A percentile compares a stretch with the other conserved stretches of the same genome.
Evolutionary conservation across 108 stramenopile species (phyloP).

Genomic region (Epithemia pelagica): DNA sequence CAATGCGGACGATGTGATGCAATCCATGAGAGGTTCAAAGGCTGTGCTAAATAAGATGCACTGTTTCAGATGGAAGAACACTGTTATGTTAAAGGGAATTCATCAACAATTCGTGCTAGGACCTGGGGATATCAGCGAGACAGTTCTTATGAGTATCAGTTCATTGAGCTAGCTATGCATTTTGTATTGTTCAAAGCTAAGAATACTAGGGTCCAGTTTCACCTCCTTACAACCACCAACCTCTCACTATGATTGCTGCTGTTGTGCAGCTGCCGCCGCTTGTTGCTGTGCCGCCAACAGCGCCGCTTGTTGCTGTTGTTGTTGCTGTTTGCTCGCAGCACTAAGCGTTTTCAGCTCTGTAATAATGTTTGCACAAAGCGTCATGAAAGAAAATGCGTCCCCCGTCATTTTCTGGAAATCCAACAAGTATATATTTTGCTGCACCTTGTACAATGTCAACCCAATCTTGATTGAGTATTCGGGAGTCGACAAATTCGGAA

Average conservation of each 20-base stretch:
- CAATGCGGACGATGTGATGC: no score
- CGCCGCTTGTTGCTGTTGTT: slow-evolving; percentile 57
- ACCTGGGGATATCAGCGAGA: no score
- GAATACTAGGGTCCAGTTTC: no score
- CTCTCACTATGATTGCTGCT: no score
- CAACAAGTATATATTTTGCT: slow-evolving; percentile 95
- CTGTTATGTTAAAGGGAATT: no score
- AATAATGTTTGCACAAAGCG: slow-evolving; percentile 95
- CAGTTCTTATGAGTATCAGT: no score
- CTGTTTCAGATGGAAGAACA: no score
- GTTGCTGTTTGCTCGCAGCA: slow-evolving; percentile 76
- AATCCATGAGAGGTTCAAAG: no score
- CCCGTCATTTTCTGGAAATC: slow-evolving; percentile 98
- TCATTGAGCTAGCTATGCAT: neutral
- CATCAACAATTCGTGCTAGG: no score
- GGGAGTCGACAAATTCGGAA: slow-evolving; percentile 75
- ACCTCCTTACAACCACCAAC: no score
- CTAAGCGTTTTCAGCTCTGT: slow-evolving; percentile 95
- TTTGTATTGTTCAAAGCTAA: neutral
- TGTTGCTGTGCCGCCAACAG: neutral
- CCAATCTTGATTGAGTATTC: slow-evolving; percentile 90
- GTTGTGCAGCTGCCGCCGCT: neutral
- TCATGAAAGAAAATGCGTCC: slow-evolving; percentile 98
- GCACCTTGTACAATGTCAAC: slow-evolving; percentile 97
- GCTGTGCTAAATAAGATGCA: no score